Evolutionary conservation across 495 filamentous ascomycete genomes (phyloP), one percentile per base, ranked within the genome.

Genomic region (Penicillium maclennaniae): DNA sequence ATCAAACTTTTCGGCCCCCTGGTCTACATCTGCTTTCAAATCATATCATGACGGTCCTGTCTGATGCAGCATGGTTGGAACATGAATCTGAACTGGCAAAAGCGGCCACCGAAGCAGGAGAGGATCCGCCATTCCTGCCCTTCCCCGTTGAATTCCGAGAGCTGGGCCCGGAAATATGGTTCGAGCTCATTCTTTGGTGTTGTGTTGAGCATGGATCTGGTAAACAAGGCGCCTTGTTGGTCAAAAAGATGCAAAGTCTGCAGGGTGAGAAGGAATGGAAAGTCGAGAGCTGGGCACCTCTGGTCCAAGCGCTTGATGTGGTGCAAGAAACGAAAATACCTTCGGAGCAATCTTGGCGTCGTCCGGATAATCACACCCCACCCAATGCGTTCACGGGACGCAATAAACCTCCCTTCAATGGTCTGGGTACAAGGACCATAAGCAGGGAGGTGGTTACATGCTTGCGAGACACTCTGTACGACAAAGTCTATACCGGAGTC

Each of bases 171-270:
- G 80, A 84, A 50, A 69, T 87, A 19, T 87, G 84, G 84, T 63
- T 87, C 2, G 84, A 87, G 55, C 69, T 87, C 12, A 73, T 87
- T 42, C 71, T 87, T 7, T 87, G 83, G 84, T 80, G 78, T 50
- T 87, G 84, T 59, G 71, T 86, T 23, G 81, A 86, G 58, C 79
- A 83, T 52, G 79, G 79, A 6, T 82, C 80, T 69, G 62, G 79
- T 9, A 64, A 61, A 41, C 79, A 83, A 55, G 84, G 81, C 19
- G 60, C 70, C 40, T 70, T 66, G 45, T 69, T 87, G 6, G 49
- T 85, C 1, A 58, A 70, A 34, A 62, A 72, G 43, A 68, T 81
- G 61, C 54, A 48, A 40, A 55, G 54, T 40, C 64, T 61, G 39
- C 62, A 55, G 4, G 61, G 57, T 20, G 49, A 65, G 10, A 64